phyloP scores from a whole-genome alignment of 179 eudicot genomes.

The Silene coronaria region DNA sequence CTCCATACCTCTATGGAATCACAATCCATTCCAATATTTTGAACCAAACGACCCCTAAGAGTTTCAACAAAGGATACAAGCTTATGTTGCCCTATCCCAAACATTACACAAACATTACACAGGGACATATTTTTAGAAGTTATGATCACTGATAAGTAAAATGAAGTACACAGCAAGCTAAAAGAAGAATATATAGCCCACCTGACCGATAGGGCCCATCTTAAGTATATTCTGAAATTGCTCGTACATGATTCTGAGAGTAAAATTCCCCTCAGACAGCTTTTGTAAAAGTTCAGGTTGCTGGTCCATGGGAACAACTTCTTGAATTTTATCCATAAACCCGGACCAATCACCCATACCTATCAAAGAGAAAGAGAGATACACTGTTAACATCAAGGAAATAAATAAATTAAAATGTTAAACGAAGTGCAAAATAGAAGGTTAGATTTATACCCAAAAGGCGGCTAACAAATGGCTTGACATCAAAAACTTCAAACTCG shows the following conservation, averaged over 20 bases:
- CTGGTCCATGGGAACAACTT: constrained; percentile 98
- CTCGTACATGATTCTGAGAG: constrained; percentile 94
- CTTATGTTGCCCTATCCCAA: background rate
- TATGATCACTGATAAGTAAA: background rate
- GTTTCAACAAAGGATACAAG: background rate
- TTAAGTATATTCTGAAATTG: constrained; percentile 87
- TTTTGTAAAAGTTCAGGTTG: constrained; percentile 97
- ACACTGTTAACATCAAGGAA: background rate
- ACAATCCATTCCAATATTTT: too few species aligned
- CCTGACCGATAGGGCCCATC: constrained; percentile 98
- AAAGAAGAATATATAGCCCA: constrained; percentile 24
- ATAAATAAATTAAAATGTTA: background rate
- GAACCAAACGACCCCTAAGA: too few species aligned
- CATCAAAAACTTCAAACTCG: constrained; percentile 87
- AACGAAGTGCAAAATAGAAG: background rate
- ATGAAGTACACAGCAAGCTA: background rate
- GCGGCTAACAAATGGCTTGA: constrained; percentile 88
- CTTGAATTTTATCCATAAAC: constrained; percentile 94
- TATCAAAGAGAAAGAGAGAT: constrained; percentile 21
- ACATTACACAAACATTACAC: background rate
- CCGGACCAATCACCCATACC: constrained; percentile 99
- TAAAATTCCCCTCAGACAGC: constrained; percentile 87
- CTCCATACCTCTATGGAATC: too few species aligned
- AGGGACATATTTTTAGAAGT: background rate
- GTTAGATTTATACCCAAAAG: constrained; percentile 54